These are phyloP conservation scores for Chytriomyces hyalinus DNA, from an alignment of 192 early-diverging fungal species.

Conservation along the genomic window DNA sequence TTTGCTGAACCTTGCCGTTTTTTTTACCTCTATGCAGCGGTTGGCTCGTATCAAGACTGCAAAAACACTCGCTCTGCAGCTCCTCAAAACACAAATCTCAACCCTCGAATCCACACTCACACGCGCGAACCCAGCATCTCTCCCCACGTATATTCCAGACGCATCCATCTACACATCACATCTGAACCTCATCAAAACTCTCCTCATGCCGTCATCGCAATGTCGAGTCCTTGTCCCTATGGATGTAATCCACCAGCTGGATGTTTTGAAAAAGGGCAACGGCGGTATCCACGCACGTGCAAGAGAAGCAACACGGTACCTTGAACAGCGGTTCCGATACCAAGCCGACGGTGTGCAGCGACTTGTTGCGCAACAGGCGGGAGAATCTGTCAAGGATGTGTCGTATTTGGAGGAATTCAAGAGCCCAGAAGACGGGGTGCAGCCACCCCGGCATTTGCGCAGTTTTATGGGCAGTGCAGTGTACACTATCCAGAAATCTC, in stretches of 20 bases:
- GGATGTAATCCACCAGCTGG: slow-evolving; percentile 48
- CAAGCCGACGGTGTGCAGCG: slow-evolving; percentile 6
- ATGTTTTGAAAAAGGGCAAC: slow-evolving; percentile 48
- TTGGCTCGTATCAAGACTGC: slow-evolving; percentile 19
- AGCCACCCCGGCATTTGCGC: slow-evolving; percentile 4
- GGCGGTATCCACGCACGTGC: slow-evolving; percentile 39
- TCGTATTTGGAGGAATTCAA: not conserved
- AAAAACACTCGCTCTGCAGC: slow-evolving; percentile 51
- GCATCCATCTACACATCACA: slow-evolving; percentile 37
- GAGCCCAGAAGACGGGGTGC: not conserved
- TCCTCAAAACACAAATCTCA: slow-evolving; percentile 49
- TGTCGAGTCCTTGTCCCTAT: not conserved
- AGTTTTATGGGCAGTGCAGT: slow-evolving; percentile 13
- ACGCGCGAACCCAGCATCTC: slow-evolving; percentile 5
- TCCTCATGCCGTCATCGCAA: slow-evolving; percentile 35
- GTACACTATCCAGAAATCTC: not conserved
- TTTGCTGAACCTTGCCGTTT: no score
- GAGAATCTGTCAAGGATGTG: slow-evolving; percentile 21
- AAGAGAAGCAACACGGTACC: slow-evolving; percentile 56
- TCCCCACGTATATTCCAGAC: slow-evolving; percentile 40
- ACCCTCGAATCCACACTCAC: slow-evolving; percentile 38
- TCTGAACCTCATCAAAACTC: slow-evolving; percentile 39
- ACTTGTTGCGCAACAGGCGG: slow-evolving; percentile 45
- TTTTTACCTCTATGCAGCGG: not conserved
- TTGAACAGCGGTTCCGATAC: slow-evolving; percentile 59